Conservation (phyloP, 495 filamentous ascomycete genomes). For the Penicillium angulare region DNA sequence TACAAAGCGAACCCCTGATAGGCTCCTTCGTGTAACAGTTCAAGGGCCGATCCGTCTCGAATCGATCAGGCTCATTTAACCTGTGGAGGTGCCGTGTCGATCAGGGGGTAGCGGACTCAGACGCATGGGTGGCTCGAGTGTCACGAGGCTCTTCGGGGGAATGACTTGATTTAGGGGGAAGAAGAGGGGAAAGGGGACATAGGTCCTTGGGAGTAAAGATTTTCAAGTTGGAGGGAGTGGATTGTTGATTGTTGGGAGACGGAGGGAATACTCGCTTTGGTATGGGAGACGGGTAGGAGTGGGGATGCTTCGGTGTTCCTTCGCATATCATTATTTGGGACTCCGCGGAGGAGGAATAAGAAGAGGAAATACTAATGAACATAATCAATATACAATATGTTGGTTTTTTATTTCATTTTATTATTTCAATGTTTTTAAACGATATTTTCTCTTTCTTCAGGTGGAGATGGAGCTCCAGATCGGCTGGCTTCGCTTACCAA, state of each 20-base stretch:
- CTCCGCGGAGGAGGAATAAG: not conserved
- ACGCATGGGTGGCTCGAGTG: not conserved
- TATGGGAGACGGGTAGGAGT: not conserved
- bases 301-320: not conserved
- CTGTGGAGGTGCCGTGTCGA: constrained; percentile 3
- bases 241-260: no score
- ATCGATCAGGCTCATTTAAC: constrained; percentile 4
- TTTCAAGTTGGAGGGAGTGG: no score
- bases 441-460: not conserved
- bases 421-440: not conserved
- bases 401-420: no score
- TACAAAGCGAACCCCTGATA: no score
- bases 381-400: no score
- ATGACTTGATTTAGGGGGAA: not conserved
- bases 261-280: not conserved
- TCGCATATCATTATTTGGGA: not conserved
- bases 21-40: not conserved
- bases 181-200: not conserved
- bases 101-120: not conserved
- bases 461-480: not conserved
- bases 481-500: not conserved
- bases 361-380: no score
- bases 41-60: not conserved
- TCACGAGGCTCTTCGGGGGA: constrained; percentile 8
- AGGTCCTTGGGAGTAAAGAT: no score